Evolutionary conservation across 2,329 filamentous ascomycete genomes (phyloP).

Genomic region (Colletotrichum somersetense): DNA sequence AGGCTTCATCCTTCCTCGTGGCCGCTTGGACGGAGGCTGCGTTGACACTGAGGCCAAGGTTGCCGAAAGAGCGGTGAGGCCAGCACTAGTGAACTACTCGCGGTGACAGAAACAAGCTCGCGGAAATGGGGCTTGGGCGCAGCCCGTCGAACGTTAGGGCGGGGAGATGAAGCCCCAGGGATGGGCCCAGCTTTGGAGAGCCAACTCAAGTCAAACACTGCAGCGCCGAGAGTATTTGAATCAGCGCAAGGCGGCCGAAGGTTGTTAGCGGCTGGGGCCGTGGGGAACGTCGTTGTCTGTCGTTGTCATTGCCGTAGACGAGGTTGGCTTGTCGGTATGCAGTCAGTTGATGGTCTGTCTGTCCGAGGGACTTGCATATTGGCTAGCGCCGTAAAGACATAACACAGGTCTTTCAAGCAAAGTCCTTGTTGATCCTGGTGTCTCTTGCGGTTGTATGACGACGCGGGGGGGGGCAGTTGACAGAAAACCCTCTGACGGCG

Average conservation of each 20-base stretch:
- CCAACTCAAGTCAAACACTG: conserved; percentile 19
- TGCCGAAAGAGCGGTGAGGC: conserved; percentile 36
- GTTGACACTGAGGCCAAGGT: conserved; percentile 22
- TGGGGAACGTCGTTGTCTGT: conserved; percentile 23
- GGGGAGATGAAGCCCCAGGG: conserved; percentile 22
- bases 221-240: conserved; percentile 3
- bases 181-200: conserved; percentile 22
- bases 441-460: background rate
- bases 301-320: background rate
- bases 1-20: conserved; percentile 1
- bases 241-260: conserved; percentile 9
- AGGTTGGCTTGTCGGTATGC: conserved; percentile 13
- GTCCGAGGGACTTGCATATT: background rate
- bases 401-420: conserved; percentile 2
- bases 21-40: conserved; percentile 8
- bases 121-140: conserved; percentile 9
- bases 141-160: background rate
- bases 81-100: background rate
- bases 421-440: background rate
- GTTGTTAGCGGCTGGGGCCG: conserved; percentile 5
- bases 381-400: background rate
- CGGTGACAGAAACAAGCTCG: conserved; percentile 16
- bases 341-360: conserved; percentile 2
- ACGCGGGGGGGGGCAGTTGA: background rate
- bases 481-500: background rate